These are phyloP conservation scores for Pleurotus citrinopileatus DNA, from an alignment of 768 basidiomycete genomes.

Conservation along the genomic window DNA sequence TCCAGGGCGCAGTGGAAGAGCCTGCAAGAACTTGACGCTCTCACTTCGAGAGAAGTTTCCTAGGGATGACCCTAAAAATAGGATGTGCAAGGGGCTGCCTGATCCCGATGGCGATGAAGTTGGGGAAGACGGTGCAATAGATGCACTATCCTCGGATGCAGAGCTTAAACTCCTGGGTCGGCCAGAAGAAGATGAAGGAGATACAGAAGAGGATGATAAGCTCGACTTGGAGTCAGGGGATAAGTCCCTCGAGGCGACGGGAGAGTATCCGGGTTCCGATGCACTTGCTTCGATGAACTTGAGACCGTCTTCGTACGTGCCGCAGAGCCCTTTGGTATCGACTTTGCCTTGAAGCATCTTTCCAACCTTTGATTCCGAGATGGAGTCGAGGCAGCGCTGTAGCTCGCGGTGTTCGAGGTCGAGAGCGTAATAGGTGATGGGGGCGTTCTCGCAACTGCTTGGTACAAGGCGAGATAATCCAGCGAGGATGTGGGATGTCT, in stretches of 20 bases:
- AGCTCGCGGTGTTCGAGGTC: slow-evolving; percentile 90
- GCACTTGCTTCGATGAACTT: slow-evolving; percentile 71
- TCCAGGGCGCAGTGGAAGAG: slow-evolving; percentile 73
- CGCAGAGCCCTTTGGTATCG: slow-evolving; percentile 79
- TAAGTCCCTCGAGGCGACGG: not conserved
- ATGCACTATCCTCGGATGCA: not conserved
- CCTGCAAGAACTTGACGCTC: slow-evolving; percentile 70
- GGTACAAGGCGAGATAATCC: slow-evolving; percentile 61
- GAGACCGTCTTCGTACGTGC: slow-evolving; percentile 88
- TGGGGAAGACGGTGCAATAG: slow-evolving; percentile 22
- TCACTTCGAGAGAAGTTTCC: slow-evolving; percentile 83
- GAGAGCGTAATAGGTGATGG: slow-evolving; percentile 86
- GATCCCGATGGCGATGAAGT: slow-evolving; percentile 47
- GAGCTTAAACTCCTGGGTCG: slow-evolving; percentile 11
- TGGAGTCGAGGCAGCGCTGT: slow-evolving; percentile 68
- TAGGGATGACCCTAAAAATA: slow-evolving; percentile 90
- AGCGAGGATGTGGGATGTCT: slow-evolving; percentile 81
- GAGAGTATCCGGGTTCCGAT: slow-evolving; percentile 16
- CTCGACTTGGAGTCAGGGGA: not conserved
- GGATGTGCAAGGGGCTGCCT: slow-evolving; percentile 65
- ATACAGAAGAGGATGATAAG: not conserved
- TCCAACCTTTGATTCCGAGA: slow-evolving; percentile 64
- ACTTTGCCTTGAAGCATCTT: slow-evolving; percentile 66
- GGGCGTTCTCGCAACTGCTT: slow-evolving; percentile 30
- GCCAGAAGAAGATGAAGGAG: not conserved